Evolutionary conservation across 2,329 filamentous ascomycete species (phyloP), one percentile per base, ranked within the genome.

Genomic region (Stagonosporopsis chrysanthemi): DNA sequence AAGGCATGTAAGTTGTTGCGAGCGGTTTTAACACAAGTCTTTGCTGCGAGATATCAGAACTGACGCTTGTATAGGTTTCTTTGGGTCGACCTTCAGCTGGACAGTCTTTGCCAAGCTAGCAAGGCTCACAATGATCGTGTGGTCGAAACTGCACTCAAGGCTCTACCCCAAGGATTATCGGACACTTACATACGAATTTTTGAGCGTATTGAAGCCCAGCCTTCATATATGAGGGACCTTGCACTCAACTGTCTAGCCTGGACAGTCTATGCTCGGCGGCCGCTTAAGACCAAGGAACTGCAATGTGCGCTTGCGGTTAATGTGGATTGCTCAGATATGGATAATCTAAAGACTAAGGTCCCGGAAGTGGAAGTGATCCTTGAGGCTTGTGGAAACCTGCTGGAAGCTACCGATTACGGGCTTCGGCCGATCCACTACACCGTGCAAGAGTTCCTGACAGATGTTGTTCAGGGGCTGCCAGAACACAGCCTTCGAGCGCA

Each of bases 351-450:
- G 12, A 17, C 38, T 28, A 50, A 63, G 40, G 12, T 43, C 1
- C n/a, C 33, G 14, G 26, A 55, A 42, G 64, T 67, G 15, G 26
- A 52, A 42, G 64, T 67, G 4, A 64, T 67, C 14, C 57, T 66
- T 19, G 58, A 66, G 33, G 61, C 65, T 28, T 68, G 63, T 54
- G 60, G 59, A 2, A 66, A 65, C 35, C 45, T 68, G 9, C 23
- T 68, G 7, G 62, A 61, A 50, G 58, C 56, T 52, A 41, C 36
- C 14, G 43, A 54, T 23, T 22, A 36, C 24, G 8, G n/a, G 23
- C 61, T 65, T 38, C 61, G 59, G 14, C 63, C 65, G 19, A 60
- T 68, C 19, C 62, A 68, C 51, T 66, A 62, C 38, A 64, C 62
- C 9, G 65, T 66, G 2, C 65, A 68, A 36, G 63, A 66, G 39